Evolutionary conservation across 176 grass and related monocot genomes (phyloP).

Genomic region (Ensete glaucum): DNA sequence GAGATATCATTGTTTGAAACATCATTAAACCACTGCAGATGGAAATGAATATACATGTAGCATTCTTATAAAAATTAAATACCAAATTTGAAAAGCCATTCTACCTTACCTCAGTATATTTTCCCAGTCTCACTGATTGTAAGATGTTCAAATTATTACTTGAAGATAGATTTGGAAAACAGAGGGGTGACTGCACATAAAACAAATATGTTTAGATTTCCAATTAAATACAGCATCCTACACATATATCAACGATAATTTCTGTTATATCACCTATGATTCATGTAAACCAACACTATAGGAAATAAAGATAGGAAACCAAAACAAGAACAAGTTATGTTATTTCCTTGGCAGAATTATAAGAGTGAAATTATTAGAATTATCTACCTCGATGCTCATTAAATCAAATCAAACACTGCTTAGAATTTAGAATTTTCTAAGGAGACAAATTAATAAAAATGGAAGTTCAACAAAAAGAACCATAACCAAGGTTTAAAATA

Average conservation of each 20-base stretch:
- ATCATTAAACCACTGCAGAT: constrained; percentile 98
- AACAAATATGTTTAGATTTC: neutral
- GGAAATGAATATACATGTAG: neutral
- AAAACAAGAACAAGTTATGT: too few species aligned
- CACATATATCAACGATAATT: too few species aligned
- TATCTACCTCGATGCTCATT: too few species aligned
- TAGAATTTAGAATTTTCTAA: too few species aligned
- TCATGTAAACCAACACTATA: neutral
- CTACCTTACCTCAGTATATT: constrained; percentile 66
- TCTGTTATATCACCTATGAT: neutral
- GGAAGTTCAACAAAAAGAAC: too few species aligned
- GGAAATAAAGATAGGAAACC: neutral
- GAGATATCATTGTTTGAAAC: constrained; percentile 68
- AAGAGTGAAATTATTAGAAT: too few species aligned
- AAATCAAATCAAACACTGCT: too few species aligned
- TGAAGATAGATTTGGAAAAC: constrained; percentile 69
- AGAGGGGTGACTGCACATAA: constrained; percentile 55
- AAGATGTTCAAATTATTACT: constrained; percentile 50
- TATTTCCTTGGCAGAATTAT: too few species aligned
- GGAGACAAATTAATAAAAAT: too few species aligned
- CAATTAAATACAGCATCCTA: too few species aligned
- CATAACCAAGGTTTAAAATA: too few species aligned
- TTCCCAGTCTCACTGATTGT: constrained; percentile 69
- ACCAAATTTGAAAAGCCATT: constrained; percentile 15
- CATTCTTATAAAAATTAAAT: constrained; percentile 11